Evolutionary conservation across 306 rosid genomes (phyloP).

Genomic region (Acmispon strigosus): DNA sequence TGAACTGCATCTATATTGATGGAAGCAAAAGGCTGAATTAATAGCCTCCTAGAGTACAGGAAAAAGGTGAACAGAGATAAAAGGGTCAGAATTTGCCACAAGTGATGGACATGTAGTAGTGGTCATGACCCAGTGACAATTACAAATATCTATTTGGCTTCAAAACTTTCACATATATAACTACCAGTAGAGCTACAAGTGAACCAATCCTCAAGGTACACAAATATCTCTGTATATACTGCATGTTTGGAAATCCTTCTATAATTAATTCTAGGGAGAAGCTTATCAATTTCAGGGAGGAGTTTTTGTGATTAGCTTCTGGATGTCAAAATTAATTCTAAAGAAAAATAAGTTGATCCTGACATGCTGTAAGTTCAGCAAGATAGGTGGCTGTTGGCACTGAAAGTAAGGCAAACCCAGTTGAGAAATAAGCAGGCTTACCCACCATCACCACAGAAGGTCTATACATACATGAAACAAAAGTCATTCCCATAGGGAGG

Average conservation of each 20-base stretch:
- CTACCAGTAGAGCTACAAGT: conserved; percentile 30
- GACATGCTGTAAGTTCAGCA: conserved; percentile 16
- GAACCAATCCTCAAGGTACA: conserved; percentile 24
- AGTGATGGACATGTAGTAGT: conserved; percentile 22
- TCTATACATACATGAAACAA: conserved; percentile 15
- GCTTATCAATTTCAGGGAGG: too few species aligned
- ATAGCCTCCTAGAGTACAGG: neutral
- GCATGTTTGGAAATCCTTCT: too few species aligned
- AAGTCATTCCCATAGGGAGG: conserved; percentile 27
- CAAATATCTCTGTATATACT: conserved; percentile 26
- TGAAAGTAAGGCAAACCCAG: conserved; percentile 27
- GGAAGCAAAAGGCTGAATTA: neutral
- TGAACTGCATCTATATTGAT: neutral
- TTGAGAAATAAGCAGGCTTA: conserved; percentile 39
- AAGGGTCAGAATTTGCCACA: conserved; percentile 39
- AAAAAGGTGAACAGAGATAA: neutral
- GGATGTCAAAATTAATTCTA: too few species aligned
- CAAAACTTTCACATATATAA: conserved; percentile 22
- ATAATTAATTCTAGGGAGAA: too few species aligned
- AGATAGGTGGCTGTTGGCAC: conserved; percentile 7
- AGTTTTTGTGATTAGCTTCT: too few species aligned
- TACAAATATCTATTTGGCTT: conserved; percentile 17
- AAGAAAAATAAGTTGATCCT: too few species aligned
- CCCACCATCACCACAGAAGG: conserved; percentile 24
- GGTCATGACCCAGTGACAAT: conserved; percentile 24